Base-by-base conservation (phyloP, 2,329 filamentous ascomycete species). In the Hymenoscyphus infarciens region DNA sequence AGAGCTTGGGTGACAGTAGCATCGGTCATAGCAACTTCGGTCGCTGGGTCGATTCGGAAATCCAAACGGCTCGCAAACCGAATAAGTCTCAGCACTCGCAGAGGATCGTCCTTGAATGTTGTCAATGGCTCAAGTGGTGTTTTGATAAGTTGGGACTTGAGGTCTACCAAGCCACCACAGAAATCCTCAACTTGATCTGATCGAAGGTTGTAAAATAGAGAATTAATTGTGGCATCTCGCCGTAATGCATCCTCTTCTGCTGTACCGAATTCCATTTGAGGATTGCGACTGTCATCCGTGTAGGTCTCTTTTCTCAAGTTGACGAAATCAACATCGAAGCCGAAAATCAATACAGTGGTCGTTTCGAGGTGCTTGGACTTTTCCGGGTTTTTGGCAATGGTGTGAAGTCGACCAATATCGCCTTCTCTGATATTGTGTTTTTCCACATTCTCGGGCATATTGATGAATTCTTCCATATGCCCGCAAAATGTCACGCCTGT, bases 351-450 rank as follows among this genome's bases (percentile, higher is more conserved):
- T 27, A 90, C 92, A 10, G 92, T 96, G 57, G 92, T 90, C 0
- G 94, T 98, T 76, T 96, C 94, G 15, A 98, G 83, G 74, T 98
- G 91, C 77, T 98, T 98, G 22, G 92, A 97, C 78, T 97, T 97
- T 72, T 97, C 92, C 0, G 93, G 94, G 74, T 98, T 98, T 62
- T 89, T 89, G 59, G 89, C 88, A 68, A 97, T 94, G 75, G 92
- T 96, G 80, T 97, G 89, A 35, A 97, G 81, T 66, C 85, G 88
- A 57, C 89, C 88, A 60, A 95, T 81, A 62, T 88, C 87, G 5
- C 25, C 42, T 25, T 59, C 83, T 82, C 19, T 77, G 73, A 88
- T 80, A 10, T 76, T 77, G 70, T 93, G 88, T 71, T 86, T 87
- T 59, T 83, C 78, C 3, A 83, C 77, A 63, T 87, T 86, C 4